phyloP scores from a whole-genome alignment of 805 yeast genomes.

The Kodamaea kakaduensis region DNA sequence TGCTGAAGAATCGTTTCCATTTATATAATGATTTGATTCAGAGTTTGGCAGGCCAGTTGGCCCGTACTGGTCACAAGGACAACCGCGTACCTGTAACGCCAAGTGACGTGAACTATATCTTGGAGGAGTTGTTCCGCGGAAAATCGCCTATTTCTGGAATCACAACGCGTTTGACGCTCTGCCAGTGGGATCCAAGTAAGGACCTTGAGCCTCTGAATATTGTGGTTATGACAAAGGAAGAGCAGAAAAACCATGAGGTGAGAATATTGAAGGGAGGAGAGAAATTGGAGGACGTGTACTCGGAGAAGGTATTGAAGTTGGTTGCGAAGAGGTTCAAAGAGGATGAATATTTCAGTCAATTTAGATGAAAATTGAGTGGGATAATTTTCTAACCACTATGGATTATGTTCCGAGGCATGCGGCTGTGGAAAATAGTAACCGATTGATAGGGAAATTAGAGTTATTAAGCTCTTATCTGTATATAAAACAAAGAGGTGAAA shows the following conservation, averaged over 20 bases:
- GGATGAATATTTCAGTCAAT: constrained; percentile 65
- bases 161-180: constrained; percentile 72
- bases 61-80: constrained; percentile 67
- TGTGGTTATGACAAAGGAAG: constrained; percentile 85
- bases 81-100: constrained; percentile 73
- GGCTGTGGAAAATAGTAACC: too few relatives aligned
- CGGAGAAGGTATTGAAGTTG: constrained; percentile 50
- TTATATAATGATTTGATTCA: constrained; percentile 80
- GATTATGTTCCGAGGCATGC: too few relatives aligned
- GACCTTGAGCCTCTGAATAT: constrained; percentile 72
- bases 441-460: too few relatives aligned
- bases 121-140: constrained; percentile 92
- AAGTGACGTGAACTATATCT: constrained; percentile 71
- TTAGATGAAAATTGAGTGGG: constrained; percentile 19
- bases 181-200: constrained; percentile 75
- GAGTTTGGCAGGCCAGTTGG: constrained; percentile 81
- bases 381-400: too few relatives aligned
- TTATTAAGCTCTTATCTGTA: too few relatives aligned
- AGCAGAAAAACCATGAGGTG: constrained; percentile 75
- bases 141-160: constrained; percentile 83
- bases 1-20: constrained; percentile 84
- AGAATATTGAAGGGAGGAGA: constrained; percentile 70
- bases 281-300: constrained; percentile 57
- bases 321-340: constrained; percentile 67
- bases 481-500: too few relatives aligned